These are phyloP conservation scores for Didymella lethalis DNA, from an alignment of 2,329 filamentous ascomycete genomes.

Conservation along the genomic window DNA sequence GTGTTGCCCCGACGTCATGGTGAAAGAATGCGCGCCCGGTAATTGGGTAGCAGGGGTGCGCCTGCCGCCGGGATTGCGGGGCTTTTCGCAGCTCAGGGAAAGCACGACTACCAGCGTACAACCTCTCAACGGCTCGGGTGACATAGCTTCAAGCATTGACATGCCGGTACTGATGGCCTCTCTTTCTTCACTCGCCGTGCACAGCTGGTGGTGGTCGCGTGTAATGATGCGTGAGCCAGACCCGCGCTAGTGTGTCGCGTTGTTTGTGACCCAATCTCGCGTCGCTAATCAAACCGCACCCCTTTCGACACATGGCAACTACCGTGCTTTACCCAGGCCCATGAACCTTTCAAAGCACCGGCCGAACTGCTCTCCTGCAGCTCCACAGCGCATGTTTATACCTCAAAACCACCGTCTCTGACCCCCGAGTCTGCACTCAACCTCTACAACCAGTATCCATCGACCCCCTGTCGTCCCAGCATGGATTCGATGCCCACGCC, in stretches of 20 bases:
- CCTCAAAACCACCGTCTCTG: constrained; percentile 10
- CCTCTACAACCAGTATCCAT: constrained; percentile 14
- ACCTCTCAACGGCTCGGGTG: background rate
- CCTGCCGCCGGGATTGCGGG: constrained; percentile 11
- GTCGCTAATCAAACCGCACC: constrained; percentile 38
- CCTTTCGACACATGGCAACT: constrained; percentile 38
- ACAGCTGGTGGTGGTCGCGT: constrained; percentile 12
- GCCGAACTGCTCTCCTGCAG: constrained; percentile 21
- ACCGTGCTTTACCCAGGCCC: constrained; percentile 34
- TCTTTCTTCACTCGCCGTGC: background rate
- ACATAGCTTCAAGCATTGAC: background rate
- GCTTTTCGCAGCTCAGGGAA: constrained; percentile 6
- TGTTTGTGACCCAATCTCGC: constrained; percentile 36
- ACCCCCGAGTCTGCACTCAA: constrained; percentile 24
- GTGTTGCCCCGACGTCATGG: constrained; percentile 24
- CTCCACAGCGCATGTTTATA: constrained; percentile 18
- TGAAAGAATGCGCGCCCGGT: constrained; percentile 6
- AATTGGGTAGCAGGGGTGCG: constrained; percentile 16
- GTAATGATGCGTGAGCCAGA: constrained; percentile 17
- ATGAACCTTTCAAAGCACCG: constrained; percentile 22
- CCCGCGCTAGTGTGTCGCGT: constrained; percentile 38
- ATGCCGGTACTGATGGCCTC: background rate
- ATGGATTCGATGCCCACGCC: constrained; percentile 52
- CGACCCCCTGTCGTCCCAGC: constrained; percentile 27
- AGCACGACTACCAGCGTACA: constrained; percentile 8